Evolutionary conservation across 2,329 filamentous ascomycete species (phyloP).

Genomic region (Pyrenophora teres): DNA sequence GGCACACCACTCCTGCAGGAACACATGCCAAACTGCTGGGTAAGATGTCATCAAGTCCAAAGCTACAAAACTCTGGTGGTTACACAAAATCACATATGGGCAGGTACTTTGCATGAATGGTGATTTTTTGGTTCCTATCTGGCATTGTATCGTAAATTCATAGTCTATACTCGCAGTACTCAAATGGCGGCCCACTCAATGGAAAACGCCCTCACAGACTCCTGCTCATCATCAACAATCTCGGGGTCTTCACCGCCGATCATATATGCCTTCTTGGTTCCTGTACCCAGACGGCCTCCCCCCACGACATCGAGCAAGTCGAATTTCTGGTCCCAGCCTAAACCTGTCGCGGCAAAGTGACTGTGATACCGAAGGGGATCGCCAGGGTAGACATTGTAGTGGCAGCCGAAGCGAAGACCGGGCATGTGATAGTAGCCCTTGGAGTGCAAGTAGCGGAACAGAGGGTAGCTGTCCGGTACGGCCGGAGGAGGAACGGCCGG

Average conservation of each 20-base stretch:
- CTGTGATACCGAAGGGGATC: slow-evolving; percentile 94
- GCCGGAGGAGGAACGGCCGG: slow-evolving; percentile 38
- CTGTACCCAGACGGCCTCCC: slow-evolving; percentile 85
- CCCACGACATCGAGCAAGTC: slow-evolving; percentile 82
- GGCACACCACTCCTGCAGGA: slow-evolving; percentile 9
- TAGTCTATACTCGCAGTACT: slow-evolving; percentile 5
- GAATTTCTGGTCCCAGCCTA: slow-evolving; percentile 87
- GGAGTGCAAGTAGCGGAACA: slow-evolving; percentile 80
- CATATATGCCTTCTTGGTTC: slow-evolving; percentile 94
- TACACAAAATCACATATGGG: no score
- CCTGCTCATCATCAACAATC: slow-evolving; percentile 38
- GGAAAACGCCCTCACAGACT: slow-evolving; percentile 71
- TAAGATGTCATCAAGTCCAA: no score
- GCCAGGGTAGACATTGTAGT: slow-evolving; percentile 93
- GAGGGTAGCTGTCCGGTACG: slow-evolving; percentile 61
- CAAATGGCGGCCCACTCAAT: slow-evolving; percentile 95
- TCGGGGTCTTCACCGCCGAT: slow-evolving; percentile 67
- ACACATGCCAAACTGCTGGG: neutral
- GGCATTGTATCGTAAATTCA: slow-evolving; percentile 11
- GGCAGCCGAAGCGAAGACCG: slow-evolving; percentile 89
- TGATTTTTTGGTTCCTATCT: slow-evolving; percentile 5
- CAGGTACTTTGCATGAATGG: neutral
- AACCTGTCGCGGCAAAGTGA: slow-evolving; percentile 85
- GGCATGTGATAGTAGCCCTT: slow-evolving; percentile 86
- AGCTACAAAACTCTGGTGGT: no score